phyloP scores from a whole-genome alignment of 495 filamentous ascomycete species.

The Aspergillus steynii region DNA sequence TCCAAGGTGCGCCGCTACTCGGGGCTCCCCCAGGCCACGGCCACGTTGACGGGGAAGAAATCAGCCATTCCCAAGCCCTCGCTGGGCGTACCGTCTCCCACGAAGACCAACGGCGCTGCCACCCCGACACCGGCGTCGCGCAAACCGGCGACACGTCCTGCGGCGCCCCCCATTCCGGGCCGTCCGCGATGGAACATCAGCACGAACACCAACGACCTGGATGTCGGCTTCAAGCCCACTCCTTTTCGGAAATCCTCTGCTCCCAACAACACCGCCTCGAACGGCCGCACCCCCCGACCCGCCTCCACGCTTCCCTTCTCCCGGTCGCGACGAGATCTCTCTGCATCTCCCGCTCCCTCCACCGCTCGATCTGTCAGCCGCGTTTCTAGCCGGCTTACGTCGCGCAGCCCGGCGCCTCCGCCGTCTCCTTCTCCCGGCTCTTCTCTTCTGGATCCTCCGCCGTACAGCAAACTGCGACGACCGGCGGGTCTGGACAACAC shows the following conservation, averaged over 20 bases:
- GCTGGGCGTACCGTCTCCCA: slow-evolving; percentile 42
- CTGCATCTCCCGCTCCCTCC: slow-evolving; percentile 43
- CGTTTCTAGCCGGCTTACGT: slow-evolving; percentile 40
- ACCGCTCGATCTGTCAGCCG: slow-evolving; percentile 33
- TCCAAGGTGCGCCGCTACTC: slow-evolving; percentile 50
- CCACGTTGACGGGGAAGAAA: slow-evolving; percentile 33
- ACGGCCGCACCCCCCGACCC: slow-evolving; percentile 35
- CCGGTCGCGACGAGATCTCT: slow-evolving; percentile 37
- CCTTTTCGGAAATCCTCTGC: slow-evolving; percentile 56
- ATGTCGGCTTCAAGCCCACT: slow-evolving; percentile 64
- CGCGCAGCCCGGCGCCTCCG: slow-evolving; percentile 38
- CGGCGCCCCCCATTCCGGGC: slow-evolving; percentile 42
- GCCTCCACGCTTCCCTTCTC: slow-evolving; percentile 37
- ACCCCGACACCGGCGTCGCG: slow-evolving; percentile 56
- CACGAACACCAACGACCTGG: slow-evolving; percentile 66
- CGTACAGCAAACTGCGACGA: slow-evolving; percentile 44
- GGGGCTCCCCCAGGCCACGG: slow-evolving; percentile 38
- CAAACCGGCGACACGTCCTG: slow-evolving; percentile 45
- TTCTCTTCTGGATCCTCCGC: slow-evolving; percentile 38
- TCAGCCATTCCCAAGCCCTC: slow-evolving; percentile 36
- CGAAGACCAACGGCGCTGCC: slow-evolving; percentile 47
- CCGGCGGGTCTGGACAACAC: slow-evolving; percentile 28
- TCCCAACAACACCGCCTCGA: slow-evolving; percentile 10
- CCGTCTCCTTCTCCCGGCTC: slow-evolving; percentile 33
- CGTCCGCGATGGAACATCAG: slow-evolving; percentile 81